Evolutionary conservation across 176 grass and related monocot genomes (phyloP).

Genomic region (Carex cristatella): DNA sequence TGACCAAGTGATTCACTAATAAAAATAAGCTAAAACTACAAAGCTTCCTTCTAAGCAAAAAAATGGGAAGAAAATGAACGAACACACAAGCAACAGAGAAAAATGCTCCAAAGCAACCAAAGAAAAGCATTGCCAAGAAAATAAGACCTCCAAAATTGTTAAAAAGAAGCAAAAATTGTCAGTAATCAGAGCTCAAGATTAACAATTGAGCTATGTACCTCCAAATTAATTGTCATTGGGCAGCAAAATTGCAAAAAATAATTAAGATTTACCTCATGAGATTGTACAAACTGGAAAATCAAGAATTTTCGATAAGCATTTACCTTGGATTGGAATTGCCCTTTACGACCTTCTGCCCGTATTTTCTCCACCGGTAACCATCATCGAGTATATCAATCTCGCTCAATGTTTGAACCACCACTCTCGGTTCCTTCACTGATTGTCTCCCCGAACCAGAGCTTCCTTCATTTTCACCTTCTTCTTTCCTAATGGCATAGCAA

Average conservation of each 20-base stretch:
- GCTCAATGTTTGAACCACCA: conserved; percentile 80
- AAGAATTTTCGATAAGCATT: not conserved
- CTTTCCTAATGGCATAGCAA: conserved; percentile 37
- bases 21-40: not conserved
- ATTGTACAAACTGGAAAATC: not conserved
- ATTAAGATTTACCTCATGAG: not conserved
- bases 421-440: conserved; percentile 62
- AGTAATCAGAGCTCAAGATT: not conserved
- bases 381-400: conserved; percentile 83
- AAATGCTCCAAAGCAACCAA: too few relatives aligned
- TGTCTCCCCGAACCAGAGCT: conserved; percentile 28
- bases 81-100: not conserved
- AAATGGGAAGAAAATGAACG: not conserved
- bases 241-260: not conserved
- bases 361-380: conserved; percentile 47
- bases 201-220: not conserved
- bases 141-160: not conserved
- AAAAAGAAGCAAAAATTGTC: not conserved
- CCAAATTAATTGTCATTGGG: not conserved
- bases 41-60: conserved; percentile 1
- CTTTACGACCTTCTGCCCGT: conserved; percentile 61
- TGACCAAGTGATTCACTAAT: not conserved
- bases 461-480: conserved; percentile 29
- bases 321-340: conserved; percentile 63
- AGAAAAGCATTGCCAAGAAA: not conserved